Conservation (phyloP, 2,329 filamentous ascomycete genomes). For the Venturia nashicola region DNA sequence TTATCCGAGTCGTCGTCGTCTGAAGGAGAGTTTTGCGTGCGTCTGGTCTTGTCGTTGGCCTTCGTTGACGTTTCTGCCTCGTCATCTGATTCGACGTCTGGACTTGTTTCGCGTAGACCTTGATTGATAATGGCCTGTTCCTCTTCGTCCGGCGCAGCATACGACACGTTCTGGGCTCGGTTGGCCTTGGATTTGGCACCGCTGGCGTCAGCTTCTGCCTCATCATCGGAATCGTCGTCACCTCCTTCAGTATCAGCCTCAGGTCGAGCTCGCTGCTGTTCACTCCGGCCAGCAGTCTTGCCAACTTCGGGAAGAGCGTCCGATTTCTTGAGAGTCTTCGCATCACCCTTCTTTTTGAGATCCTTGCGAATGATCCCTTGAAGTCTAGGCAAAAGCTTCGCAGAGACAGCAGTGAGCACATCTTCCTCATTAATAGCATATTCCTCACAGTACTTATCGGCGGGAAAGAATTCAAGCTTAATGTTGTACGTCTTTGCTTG, state of each 20-base stretch:
- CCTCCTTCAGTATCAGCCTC: slow-evolving; percentile 43
- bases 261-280: slow-evolving; percentile 21
- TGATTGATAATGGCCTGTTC: slow-evolving; percentile 52
- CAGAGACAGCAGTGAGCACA: slow-evolving; percentile 69
- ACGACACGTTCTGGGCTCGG: slow-evolving; percentile 70
- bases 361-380: slow-evolving; percentile 61
- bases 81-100: slow-evolving; percentile 29
- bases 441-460: slow-evolving; percentile 68
- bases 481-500: slow-evolving; percentile 80
- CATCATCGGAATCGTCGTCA: slow-evolving; percentile 54
- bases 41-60: slow-evolving; percentile 10
- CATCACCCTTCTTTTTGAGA: slow-evolving; percentile 60
- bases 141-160: slow-evolving; percentile 79
- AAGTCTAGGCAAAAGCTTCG: slow-evolving; percentile 62
- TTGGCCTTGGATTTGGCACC: slow-evolving; percentile 64
- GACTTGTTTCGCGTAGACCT: background rate
- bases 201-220: slow-evolving; percentile 44
- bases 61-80: slow-evolving; percentile 18
- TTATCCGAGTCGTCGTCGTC: slow-evolving; percentile 7
- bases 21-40: background rate
- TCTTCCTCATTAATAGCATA: slow-evolving; percentile 74
- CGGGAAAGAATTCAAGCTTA: slow-evolving; percentile 70
- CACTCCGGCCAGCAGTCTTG: slow-evolving; percentile 44
- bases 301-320: slow-evolving; percentile 69
- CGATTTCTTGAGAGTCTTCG: slow-evolving; percentile 35